Evolutionary conservation across 2,329 filamentous ascomycete species (phyloP).

Genomic region (Macrophomina phaseolina): DNA sequence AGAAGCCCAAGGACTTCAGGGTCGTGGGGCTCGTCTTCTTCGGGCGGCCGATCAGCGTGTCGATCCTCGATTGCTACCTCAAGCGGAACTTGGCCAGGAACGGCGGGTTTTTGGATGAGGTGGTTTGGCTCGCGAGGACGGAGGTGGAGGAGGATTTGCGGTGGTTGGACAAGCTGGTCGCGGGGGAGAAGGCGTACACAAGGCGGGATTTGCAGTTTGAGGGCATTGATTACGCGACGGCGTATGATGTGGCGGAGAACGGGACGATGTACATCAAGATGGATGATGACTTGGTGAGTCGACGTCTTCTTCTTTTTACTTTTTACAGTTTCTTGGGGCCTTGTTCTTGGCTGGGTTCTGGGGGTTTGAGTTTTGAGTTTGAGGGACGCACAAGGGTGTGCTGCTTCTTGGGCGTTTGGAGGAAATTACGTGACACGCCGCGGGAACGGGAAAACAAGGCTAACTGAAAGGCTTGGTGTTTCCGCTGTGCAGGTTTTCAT

Average conservation of each 20-base stretch:
- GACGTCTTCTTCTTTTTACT: neutral
- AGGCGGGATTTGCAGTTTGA: slow-evolving; percentile 30
- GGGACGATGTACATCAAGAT: slow-evolving; percentile 50
- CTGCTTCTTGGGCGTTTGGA: neutral
- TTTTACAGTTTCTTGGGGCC: neutral
- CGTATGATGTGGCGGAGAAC: slow-evolving; percentile 33
- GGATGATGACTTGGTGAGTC: slow-evolving; percentile 47
- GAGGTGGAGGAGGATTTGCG: slow-evolving; percentile 42
- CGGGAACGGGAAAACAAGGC: neutral
- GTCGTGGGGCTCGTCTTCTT: slow-evolving; percentile 50
- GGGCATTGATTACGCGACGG: slow-evolving; percentile 30
- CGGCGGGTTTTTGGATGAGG: slow-evolving; percentile 50
- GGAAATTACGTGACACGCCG: neutral
- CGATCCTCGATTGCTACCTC: slow-evolving; percentile 51
- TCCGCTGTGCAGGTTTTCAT: slow-evolving; percentile 40
- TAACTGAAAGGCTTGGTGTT: slow-evolving; percentile 3
- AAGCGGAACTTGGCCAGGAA: slow-evolving; percentile 47
- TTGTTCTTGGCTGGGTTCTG: neutral
- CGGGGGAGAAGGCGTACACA: slow-evolving; percentile 39
- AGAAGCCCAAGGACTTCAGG: slow-evolving; percentile 44
- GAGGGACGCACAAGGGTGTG: neutral
- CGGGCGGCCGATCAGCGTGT: slow-evolving; percentile 40
- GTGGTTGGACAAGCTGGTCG: slow-evolving; percentile 44
- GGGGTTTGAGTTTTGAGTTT: neutral
- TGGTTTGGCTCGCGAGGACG: slow-evolving; percentile 51